These are phyloP conservation scores for Zalaria obscura DNA, from an alignment of 2,329 filamentous ascomycete genomes.

Conservation along the genomic window DNA sequence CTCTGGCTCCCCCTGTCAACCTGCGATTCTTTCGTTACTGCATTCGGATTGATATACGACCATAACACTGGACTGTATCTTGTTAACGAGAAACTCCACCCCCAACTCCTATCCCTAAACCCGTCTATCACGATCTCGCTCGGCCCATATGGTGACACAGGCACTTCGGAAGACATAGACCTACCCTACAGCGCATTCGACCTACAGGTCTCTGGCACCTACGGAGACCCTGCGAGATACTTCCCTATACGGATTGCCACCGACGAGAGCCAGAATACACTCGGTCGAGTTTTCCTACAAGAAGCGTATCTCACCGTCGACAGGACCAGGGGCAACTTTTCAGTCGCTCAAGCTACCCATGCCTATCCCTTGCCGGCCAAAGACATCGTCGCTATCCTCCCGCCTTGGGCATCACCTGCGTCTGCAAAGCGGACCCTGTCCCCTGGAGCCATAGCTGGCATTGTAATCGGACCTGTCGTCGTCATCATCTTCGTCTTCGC, in stretches of 20 bases:
- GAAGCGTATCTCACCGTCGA: conserved; percentile 21
- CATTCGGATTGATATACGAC: conserved; percentile 19
- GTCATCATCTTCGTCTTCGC: neutral
- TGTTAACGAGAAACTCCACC: conserved; percentile 18
- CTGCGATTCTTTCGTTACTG: conserved; percentile 16
- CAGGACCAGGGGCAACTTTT: conserved; percentile 14
- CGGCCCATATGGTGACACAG: conserved; percentile 10
- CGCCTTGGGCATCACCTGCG: neutral
- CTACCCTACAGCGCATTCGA: conserved; percentile 22
- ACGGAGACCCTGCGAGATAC: conserved; percentile 7
- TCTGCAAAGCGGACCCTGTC: neutral
- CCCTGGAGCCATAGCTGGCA: neutral
- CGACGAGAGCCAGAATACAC: conserved; percentile 18
- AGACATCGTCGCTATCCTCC: conserved; percentile 21
- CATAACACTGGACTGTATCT: conserved; percentile 15
- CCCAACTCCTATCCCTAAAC: conserved; percentile 13
- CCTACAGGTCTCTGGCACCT: conserved; percentile 7
- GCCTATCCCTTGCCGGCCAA: conserved; percentile 27
- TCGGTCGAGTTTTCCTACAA: conserved; percentile 21
- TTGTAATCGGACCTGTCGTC: neutral
- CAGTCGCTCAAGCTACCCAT: conserved; percentile 40
- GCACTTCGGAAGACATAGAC: neutral
- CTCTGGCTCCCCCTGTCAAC: conserved; percentile 19
- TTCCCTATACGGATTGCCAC: conserved; percentile 20
- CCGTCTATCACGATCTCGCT: conserved; percentile 17